phyloP scores from a whole-genome alignment of 2,329 filamentous ascomycete species.

The Aurifilum marmelostoma region DNA sequence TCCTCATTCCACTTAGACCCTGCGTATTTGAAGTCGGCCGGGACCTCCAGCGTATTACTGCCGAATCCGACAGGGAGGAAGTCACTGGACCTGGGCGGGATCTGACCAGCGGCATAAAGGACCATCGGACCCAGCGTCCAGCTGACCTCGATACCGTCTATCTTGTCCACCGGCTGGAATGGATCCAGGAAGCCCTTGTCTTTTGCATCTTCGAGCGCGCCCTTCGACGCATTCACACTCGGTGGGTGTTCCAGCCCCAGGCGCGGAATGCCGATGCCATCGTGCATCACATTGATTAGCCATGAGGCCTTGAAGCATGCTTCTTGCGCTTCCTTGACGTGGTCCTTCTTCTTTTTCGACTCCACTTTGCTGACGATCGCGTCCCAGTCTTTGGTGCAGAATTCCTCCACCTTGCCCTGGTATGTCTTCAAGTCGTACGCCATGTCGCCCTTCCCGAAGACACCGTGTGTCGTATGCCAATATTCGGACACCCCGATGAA shows the following conservation, averaged over 20 bases:
- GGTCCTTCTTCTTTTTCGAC: slow-evolving; percentile 71
- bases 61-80: slow-evolving; percentile 88
- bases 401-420: slow-evolving; percentile 80
- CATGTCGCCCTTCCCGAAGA: slow-evolving; percentile 80
- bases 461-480: slow-evolving; percentile 97
- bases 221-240: slow-evolving; percentile 70
- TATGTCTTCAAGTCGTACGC: slow-evolving; percentile 91
- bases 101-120: slow-evolving; percentile 87
- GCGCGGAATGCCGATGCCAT: slow-evolving; percentile 91
- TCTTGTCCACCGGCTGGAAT: slow-evolving; percentile 92
- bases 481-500: slow-evolving; percentile 98
- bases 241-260: slow-evolving; percentile 72
- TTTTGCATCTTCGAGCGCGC: slow-evolving; percentile 68
- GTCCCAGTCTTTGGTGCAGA: slow-evolving; percentile 83
- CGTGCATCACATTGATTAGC: slow-evolving; percentile 95
- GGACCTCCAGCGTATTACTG: slow-evolving; percentile 71
- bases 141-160: slow-evolving; percentile 88
- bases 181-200: slow-evolving; percentile 77
- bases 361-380: slow-evolving; percentile 68
- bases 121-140: slow-evolving; percentile 98
- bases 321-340: slow-evolving; percentile 77
- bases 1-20: slow-evolving; percentile 56
- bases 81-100: slow-evolving; percentile 65
- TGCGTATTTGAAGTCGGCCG: slow-evolving; percentile 82
- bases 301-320: slow-evolving; percentile 98